Base-by-base conservation (phyloP, 148 eudicot species). In the Nepenthes gracilis region DNA sequence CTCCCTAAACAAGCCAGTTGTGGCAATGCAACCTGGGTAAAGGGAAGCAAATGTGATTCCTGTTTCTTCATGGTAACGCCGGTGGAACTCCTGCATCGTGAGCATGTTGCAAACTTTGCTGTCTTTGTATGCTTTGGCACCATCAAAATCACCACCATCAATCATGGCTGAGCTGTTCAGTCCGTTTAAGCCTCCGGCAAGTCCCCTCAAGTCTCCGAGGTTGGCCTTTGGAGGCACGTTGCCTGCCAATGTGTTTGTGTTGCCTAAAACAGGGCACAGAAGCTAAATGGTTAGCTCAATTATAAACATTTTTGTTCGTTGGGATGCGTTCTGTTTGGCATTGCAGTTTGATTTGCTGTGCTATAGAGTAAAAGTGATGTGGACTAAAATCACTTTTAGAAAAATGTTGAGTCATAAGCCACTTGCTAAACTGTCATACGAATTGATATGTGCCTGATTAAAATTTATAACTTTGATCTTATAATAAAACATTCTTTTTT, bases 51-150 rank as follows among this genome's bases (percentile, higher is more conserved):
- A 90, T 2, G 89, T 77, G 59, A 90, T 74, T 54, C 93, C 93
- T 1, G 84, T 81, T 58, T 91, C 97, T 63, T 87, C 90, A 12
- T 91, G 92, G 78, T 64, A 85, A 7, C 92, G 89, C 35, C 80
- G 65, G 61, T 91, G 97, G 70, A 91, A 78, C 65, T 91, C 97
- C 72, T 87, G 97, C 95, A 91, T 2, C 1, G 91, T 91, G 35
- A 91, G 97, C 97, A 91, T 91, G 80, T 91, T 91, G 77, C 97
- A 91, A 2, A 91, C 95, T 76, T 91, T 91, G 79, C 96, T 87
- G 74, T 91, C 97, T 59, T 91, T 91, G 70, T 87, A 91, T 49
- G 97, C 97, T 64, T 91, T 91, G 35, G 97, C 97, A 57, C 97
- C 97, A 52, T 91, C 97, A 64, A 85, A 91, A 10, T 87, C 85